These are phyloP conservation scores for Phallus indusiatus DNA, from an alignment of 768 basidiomycete genomes.

Conservation along the genomic window DNA sequence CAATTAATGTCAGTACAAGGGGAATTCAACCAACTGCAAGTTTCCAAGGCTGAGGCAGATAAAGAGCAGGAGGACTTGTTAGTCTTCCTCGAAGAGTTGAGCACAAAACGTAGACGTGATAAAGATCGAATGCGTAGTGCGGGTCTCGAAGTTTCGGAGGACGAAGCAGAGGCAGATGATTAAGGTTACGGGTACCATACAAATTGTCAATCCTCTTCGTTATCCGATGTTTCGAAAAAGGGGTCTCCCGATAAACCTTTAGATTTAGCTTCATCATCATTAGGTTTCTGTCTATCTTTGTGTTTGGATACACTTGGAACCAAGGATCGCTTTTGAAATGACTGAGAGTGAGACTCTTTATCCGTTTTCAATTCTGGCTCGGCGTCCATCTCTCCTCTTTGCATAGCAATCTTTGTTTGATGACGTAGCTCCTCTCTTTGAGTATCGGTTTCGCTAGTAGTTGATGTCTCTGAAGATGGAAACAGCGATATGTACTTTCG, in stretches of 20 bases:
- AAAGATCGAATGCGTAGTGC: slow-evolving; percentile 66
- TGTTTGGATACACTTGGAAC: not conserved
- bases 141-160: slow-evolving; percentile 86
- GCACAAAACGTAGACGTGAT: slow-evolving; percentile 73
- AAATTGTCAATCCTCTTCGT: not conserved
- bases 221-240: slow-evolving; percentile 5
- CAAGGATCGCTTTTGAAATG: not conserved
- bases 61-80: slow-evolving; percentile 96
- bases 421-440: slow-evolving; percentile 49
- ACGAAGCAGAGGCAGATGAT: slow-evolving; percentile 72
- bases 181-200: slow-evolving; percentile 21
- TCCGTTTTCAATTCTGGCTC: slow-evolving; percentile 48
- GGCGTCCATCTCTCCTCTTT: slow-evolving; percentile 40
- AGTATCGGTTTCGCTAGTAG: slow-evolving; percentile 28
- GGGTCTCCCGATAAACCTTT: not conserved
- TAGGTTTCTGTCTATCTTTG: not conserved
- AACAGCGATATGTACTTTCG: slow-evolving; percentile 89
- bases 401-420: slow-evolving; percentile 54
- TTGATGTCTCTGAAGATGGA: slow-evolving; percentile 35
- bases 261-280: not conserved
- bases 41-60: slow-evolving; percentile 71
- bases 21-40: slow-evolving; percentile 43
- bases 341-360: slow-evolving; percentile 3
- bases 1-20: slow-evolving; percentile 38
- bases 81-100: slow-evolving; percentile 87